These are phyloP conservation scores for Lodderomyces jiufengensis DNA, from an alignment of 1,139 yeast genomes.

Conservation along the genomic window DNA sequence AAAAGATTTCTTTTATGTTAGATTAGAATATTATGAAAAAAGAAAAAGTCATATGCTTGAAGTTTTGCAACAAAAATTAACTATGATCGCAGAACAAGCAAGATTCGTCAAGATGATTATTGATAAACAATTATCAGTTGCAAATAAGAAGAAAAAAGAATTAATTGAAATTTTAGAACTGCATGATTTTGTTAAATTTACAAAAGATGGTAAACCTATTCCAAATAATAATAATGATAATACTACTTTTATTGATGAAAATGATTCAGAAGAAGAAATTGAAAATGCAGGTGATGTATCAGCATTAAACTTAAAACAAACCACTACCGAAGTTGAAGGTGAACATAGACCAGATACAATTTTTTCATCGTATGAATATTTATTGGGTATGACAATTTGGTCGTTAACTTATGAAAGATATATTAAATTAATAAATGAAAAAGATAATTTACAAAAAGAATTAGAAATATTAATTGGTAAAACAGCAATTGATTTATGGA, in stretches of 20 bases:
- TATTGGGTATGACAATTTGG: conserved; percentile 90
- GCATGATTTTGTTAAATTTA: conserved; percentile 72
- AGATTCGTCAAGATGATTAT: conserved; percentile 88
- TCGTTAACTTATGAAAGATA: conserved; percentile 87
- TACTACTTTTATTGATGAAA: conserved; percentile 20
- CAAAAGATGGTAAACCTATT: conserved; percentile 60
- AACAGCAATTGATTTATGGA: conserved; percentile 89
- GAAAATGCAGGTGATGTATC: conserved; percentile 40
- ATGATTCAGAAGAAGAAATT: conserved; percentile 26
- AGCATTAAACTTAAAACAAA: conserved; percentile 20
- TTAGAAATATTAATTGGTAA: conserved; percentile 61
- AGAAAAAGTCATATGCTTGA: conserved; percentile 79
- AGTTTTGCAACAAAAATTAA: conserved; percentile 69
- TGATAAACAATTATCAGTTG: conserved; percentile 63
- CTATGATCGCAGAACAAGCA: conserved; percentile 77
- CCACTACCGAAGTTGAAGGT: conserved; percentile 17
- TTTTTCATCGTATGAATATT: conserved; percentile 65
- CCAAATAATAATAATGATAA: conserved; percentile 12
- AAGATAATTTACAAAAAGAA: conserved; percentile 69
- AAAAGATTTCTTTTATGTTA: conserved; percentile 76
- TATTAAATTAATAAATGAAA: conserved; percentile 70
- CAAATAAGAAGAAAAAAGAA: conserved; percentile 67
- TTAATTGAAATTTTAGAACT: conserved; percentile 62
- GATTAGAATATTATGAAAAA: conserved; percentile 86
- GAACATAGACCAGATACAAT: conserved; percentile 40